phyloP scores from a whole-genome alignment of 495 filamentous ascomycete genomes.

The Hypoxylon subgilvum region DNA sequence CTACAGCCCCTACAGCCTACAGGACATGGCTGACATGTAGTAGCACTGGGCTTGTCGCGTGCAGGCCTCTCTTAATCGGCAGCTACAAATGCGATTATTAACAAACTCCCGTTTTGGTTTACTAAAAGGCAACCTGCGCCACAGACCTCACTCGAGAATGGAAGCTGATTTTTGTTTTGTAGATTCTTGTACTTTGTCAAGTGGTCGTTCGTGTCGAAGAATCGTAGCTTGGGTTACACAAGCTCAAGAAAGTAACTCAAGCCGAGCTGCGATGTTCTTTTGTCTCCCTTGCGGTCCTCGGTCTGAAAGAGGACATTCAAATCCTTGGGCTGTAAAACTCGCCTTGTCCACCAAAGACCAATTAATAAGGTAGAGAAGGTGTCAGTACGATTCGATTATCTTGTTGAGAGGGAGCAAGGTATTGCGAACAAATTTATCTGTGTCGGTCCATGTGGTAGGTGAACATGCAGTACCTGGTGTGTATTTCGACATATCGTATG shows the following conservation, averaged over 20 bases:
- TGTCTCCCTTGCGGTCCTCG: slow-evolving; percentile 25
- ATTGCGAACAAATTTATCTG: no score
- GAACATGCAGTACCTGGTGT: no score
- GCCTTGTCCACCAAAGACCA: no score
- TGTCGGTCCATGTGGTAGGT: no score
- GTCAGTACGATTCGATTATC: no score
- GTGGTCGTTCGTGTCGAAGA: slow-evolving; percentile 10
- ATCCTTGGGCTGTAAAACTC: neutral
- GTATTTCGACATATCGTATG: no score
- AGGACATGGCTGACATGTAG: no score
- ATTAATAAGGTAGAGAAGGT: slow-evolving; percentile 1
- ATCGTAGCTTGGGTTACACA: slow-evolving; percentile 23
- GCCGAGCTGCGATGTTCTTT: slow-evolving; percentile 31
- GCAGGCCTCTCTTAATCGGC: slow-evolving; percentile 38
- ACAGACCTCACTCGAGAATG: slow-evolving; percentile 17
- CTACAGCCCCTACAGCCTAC: no score
- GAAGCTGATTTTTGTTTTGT: slow-evolving; percentile 17
- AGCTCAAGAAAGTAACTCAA: slow-evolving; percentile 22
- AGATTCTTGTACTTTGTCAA: no score
- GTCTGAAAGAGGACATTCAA: slow-evolving; percentile 15
- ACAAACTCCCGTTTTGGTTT: slow-evolving; percentile 36
- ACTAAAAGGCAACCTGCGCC: slow-evolving; percentile 36
- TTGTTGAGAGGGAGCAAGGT: no score
- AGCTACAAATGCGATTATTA: no score
- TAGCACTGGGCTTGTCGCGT: slow-evolving; percentile 21